These are phyloP conservation scores for Catharanthus roseus DNA, from an alignment of 257 asterid genomes.

Conservation along the genomic window DNA sequence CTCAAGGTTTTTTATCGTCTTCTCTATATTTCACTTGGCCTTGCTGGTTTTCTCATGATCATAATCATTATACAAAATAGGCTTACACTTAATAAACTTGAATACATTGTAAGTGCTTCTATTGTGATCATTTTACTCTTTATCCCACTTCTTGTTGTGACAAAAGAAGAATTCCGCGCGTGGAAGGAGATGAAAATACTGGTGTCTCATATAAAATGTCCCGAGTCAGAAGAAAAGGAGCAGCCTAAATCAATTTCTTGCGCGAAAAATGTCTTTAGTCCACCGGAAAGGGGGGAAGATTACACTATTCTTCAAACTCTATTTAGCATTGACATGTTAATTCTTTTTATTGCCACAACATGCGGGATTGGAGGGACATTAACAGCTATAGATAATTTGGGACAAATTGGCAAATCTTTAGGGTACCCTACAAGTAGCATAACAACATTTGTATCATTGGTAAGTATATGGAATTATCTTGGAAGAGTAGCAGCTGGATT, in stretches of 20 bases:
- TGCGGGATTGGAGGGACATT: constrained; percentile 38
- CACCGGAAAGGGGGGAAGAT: constrained; percentile 34
- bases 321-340: constrained; percentile 33
- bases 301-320: constrained; percentile 32
- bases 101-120: constrained; percentile 28
- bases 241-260: constrained; percentile 9
- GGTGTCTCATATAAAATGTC: not conserved
- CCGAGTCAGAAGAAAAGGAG: not conserved
- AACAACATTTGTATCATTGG: constrained; percentile 32
- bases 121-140: constrained; percentile 30
- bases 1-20: constrained; percentile 29
- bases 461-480: constrained; percentile 38
- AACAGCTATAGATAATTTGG: constrained; percentile 33
- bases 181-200: constrained; percentile 16
- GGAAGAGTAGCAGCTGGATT: constrained; percentile 32
- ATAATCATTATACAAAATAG: constrained; percentile 31
- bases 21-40: constrained; percentile 29
- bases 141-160: constrained; percentile 25
- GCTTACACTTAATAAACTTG: constrained; percentile 14
- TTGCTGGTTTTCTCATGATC: constrained; percentile 40
- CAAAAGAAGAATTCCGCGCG: constrained; percentile 28
- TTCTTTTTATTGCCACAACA: constrained; percentile 23
- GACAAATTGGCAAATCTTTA: constrained; percentile 29
- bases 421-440: constrained; percentile 30
- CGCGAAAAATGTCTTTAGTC: constrained; percentile 20